These are phyloP conservation scores for Gossypium laxum DNA, from an alignment of 441 rosid genomes.

Conservation along the genomic window DNA sequence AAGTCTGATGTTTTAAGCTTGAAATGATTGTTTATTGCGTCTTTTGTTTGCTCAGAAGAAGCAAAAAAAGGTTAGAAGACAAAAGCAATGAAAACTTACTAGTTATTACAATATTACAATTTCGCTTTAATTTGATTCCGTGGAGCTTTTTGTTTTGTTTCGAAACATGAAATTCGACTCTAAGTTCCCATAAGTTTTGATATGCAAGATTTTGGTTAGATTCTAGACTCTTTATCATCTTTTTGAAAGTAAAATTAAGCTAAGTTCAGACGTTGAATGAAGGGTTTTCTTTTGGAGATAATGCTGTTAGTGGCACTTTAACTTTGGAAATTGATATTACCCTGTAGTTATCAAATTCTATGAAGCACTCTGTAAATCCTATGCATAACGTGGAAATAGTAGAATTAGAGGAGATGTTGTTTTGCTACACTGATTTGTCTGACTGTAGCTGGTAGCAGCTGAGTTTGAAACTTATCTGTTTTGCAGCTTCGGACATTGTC, in stretches of 20 bases:
- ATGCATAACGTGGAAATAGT: not conserved
- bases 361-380: not conserved
- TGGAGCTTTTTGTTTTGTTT: not conserved
- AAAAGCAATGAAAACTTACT: not conserved
- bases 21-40: not conserved
- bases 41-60: not conserved
- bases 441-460: not conserved
- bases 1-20: not conserved
- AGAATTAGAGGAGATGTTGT: not conserved
- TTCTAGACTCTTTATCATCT: not conserved
- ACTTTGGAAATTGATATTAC: not conserved
- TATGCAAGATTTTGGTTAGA: not conserved
- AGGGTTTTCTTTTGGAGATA: not conserved
- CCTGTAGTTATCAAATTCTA: not conserved
- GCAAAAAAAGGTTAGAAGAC: not conserved
- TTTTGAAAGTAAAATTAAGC: not conserved
- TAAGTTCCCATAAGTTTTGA: not conserved
- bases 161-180: not conserved
- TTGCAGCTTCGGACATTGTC: conserved; percentile 79
- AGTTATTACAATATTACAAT: not conserved
- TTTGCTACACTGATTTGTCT: not conserved
- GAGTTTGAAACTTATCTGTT: conserved; percentile 1
- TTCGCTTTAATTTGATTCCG: not conserved
- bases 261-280: not conserved
- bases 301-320: not conserved